Base-by-base conservation (phyloP, 2,329 filamentous ascomycete species). In the Myrmaecium sp. region DNA sequence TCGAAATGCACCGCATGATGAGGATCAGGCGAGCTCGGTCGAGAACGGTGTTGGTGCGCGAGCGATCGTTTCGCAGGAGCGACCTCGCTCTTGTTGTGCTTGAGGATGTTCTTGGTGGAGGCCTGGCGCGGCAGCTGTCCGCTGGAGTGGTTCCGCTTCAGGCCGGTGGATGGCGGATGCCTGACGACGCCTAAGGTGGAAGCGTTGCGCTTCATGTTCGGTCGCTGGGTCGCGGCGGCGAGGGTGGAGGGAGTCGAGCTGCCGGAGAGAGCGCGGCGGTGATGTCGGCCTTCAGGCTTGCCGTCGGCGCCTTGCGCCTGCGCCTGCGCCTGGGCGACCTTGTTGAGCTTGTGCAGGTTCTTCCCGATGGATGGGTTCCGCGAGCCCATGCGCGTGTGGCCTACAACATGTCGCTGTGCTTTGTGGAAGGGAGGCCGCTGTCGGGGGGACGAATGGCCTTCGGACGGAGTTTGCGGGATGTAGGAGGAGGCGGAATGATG, bases 121-220 rank as follows among this genome's bases (percentile, higher is more conserved):
- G 43, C 44, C 27, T 54, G 42, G 11, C 55, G 46, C 17, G 53
- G 44, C 26, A 62, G 46, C 31, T 60, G 55, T 10, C 56, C 53
- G 40, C 58, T 59, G 15, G 54, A 58, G 31, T 53, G 45, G 33
- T 55, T 56, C 37, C 51, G 54, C 40, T 47, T 48, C 31, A 57
- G 36, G 14, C 39, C 41, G 5, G 40, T 37, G 21, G 50, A 44
- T 14, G 43, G 41, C 25, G 45, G 43, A 30, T 46, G 46, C 25
- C 47, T 40, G 39, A 49, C 37, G 31, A 56, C 41, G 34, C 39
- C 48, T 32, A 49, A 43, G 14, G 50, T 47, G 16, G 51, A 55
- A 11, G 50, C 47, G 47, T 56, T 55, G 39, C 53, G 52, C 46
- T 55, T 56, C 40, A 51, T 45, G 35, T 43, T 40, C 7, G 51